Evolutionary conservation across 352 stramenopile genomes (phyloP), one percentile per base, ranked within the genome.

Genomic region (Phytophthora ramorum): DNA sequence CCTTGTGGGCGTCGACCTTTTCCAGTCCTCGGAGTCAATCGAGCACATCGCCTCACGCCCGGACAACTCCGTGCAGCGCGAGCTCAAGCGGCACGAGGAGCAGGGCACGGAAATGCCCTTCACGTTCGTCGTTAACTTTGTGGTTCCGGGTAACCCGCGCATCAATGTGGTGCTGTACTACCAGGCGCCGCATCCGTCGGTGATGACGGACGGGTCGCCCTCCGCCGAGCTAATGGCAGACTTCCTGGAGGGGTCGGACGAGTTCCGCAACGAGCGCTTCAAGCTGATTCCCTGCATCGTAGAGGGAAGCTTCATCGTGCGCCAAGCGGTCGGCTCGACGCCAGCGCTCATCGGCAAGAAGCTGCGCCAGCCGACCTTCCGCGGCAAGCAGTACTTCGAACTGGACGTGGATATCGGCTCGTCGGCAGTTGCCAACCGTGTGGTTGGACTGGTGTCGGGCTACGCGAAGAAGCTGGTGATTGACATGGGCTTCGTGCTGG

Each of bases 381-480:
- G 72, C 4, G 77, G 79, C 43, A 79, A 87, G 40, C 68, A 85
- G 58, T 93, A 93, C 57, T 93, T 93, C 54, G 85, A 93, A 55
- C 52, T 93, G 35, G 85, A 89, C 46, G 72, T 93, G 19, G 85
- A 93, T 52, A 90, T 93, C 51, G 75, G 69, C 3, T 92, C 83
- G 2, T 91, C 81, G 10, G 81, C 83, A 17, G 83, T 93, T 24
- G 85, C 85, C 8, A 93, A 92, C 53, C 83, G 83, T 48, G 85
- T 93, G 35, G 81, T 90, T 4, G 83, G 83, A 5, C 72, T 93
- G 17, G 85, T 92, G 0, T 75, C 74, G 1, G 81, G 85, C 0
- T 93, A 92, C 60, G 83, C 83, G 4, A 93, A 93, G 66, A 93
- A 92, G 53, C 72, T 93, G 38, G 83, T 93, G 44, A 91, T 93